These are phyloP conservation scores for Strobilomyces confusus DNA, from an alignment of 768 basidiomycete species.

Conservation along the genomic window DNA sequence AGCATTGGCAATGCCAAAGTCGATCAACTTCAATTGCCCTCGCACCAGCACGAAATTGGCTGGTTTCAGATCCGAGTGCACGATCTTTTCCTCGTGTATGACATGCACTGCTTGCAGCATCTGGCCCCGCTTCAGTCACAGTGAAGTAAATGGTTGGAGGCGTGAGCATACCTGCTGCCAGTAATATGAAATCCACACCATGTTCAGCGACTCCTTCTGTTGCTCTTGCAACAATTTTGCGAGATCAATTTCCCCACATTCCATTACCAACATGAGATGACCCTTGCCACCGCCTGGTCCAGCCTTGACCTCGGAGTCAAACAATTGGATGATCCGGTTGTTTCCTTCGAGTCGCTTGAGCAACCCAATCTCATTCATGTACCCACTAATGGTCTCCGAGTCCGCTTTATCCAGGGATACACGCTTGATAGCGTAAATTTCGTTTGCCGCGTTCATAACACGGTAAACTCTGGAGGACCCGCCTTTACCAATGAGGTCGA, in stretches of 20 bases:
- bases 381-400: slow-evolving; percentile 82
- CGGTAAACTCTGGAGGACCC: slow-evolving; percentile 96
- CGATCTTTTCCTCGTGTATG: slow-evolving; percentile 97
- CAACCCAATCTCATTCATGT: slow-evolving; percentile 94
- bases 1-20: slow-evolving; percentile 99
- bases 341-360: slow-evolving; percentile 94
- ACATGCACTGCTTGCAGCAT: slow-evolving; percentile 99
- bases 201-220: slow-evolving; percentile 78
- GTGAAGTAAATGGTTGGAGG: background rate
- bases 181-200: slow-evolving; percentile 93
- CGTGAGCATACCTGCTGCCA: slow-evolving; percentile 82
- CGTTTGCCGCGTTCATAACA: slow-evolving; percentile 71
- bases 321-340: slow-evolving; percentile 82
- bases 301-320: slow-evolving; percentile 82
- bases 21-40: slow-evolving; percentile 94
- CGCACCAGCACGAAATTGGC: slow-evolving; percentile 97
- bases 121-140: slow-evolving; percentile 37
- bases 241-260: slow-evolving; percentile 93
- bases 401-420: slow-evolving; percentile 90
- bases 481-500: slow-evolving; percentile 89
- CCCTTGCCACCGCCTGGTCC: slow-evolving; percentile 66
- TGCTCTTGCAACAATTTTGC: slow-evolving; percentile 81
- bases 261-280: slow-evolving; percentile 86
- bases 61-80: slow-evolving; percentile 97
- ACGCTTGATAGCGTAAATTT: slow-evolving; percentile 88